These are phyloP conservation scores for Senna tora DNA, from an alignment of 306 rosid genomes.

Conservation along the genomic window DNA sequence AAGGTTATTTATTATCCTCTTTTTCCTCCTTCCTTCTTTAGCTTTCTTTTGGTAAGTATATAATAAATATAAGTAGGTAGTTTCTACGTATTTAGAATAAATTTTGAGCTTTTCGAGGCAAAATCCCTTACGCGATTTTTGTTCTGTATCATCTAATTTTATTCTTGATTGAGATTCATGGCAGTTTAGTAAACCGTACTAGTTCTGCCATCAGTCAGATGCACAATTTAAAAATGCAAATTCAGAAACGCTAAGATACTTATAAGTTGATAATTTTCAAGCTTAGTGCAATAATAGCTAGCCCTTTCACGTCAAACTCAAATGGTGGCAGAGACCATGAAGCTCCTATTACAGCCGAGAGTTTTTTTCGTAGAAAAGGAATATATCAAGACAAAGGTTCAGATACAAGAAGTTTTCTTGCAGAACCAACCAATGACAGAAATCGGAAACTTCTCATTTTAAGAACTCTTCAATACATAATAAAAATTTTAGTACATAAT, in stretches of 20 bases:
- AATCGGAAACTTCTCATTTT: too few species aligned
- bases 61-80: too few species aligned
- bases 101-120: neutral
- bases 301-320: too few species aligned
- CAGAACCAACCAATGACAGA: too few species aligned
- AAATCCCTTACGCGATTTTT: neutral
- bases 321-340: too few species aligned
- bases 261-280: neutral
- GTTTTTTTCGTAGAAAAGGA: too few species aligned
- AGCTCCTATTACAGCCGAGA: too few species aligned
- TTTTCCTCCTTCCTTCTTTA: neutral
- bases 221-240: neutral
- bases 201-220: neutral
- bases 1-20: neutral
- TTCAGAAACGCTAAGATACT: neutral
- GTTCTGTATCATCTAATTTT: neutral
- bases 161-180: neutral
- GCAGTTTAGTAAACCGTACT: neutral
- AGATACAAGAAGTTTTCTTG: too few species aligned
- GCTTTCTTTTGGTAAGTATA: neutral
- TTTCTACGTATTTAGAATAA: neutral
- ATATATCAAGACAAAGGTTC: too few species aligned
- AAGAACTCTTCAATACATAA: too few species aligned
- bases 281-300: neutral
- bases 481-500: too few species aligned